Base-by-base conservation (phyloP, 1,284 basidiomycete species). In the Ganoderma meredithae region DNA sequence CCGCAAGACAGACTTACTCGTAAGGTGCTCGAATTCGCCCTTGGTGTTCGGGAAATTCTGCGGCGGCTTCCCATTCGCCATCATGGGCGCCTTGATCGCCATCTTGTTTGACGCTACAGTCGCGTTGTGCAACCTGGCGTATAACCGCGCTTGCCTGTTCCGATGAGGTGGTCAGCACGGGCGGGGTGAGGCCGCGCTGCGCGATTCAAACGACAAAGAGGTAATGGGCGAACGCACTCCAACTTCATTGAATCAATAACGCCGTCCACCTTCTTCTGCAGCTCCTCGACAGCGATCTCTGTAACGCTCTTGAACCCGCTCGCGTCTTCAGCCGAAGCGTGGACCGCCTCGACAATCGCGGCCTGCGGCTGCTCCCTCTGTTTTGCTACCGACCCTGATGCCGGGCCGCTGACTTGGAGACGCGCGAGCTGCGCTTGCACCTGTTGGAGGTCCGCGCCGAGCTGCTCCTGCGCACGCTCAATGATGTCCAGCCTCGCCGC, bases 11-110 rank as follows among this genome's bases (percentile, higher is more conserved):
- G 47, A 78, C 80, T 59, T 60, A 82, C 81, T 82, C 10, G 80
- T 83, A 36, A 83, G 72, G 66, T 81, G 80, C 67, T 82, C 81
- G 65, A 82, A 82, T 71, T 83, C 81, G 65, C 81, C 81, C 73
- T 80, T 79, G 2, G 81, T 82, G 3, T 72, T 77, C 22, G 81
- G 81, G 74, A 80, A 81, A 68, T 81, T 79, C 25, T 69, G 68
- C 9, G 80, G 79, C 2, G 76, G 64, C 72, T 82, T 82, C 3
- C 81, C 80, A 62, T 76, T 78, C 25, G 77, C 75, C 71, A 77
- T 77, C 19, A 76, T 69, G 3, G 77, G 76, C 19, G 80, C 73
- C 67, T 76, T 75, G 65, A 83, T 78, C 36, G 67, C 53, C 67
- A 71, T 72, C 74, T 82, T 80, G 41, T 79, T 78, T 60, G 74